Conservation (phyloP, 1,139 yeast genomes). For the Blastobotrys indianensis region DNA sequence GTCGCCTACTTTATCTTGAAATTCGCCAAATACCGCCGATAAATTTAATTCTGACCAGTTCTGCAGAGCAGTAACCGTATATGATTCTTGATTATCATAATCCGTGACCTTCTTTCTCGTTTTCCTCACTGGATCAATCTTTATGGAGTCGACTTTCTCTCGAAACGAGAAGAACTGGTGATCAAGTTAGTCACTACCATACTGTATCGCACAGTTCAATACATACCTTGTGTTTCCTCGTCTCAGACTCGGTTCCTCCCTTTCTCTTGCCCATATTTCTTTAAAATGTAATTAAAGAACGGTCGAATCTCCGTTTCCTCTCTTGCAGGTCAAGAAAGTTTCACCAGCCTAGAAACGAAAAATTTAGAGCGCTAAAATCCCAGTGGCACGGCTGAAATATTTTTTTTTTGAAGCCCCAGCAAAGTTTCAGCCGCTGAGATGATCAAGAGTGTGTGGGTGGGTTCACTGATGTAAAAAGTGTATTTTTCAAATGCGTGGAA, state of each 20-base stretch:
- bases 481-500: too few species aligned
- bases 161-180: conserved; percentile 59
- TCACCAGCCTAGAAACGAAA: conserved; percentile 1
- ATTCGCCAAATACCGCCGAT: conserved; percentile 64
- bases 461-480: too few species aligned
- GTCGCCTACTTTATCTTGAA: conserved; percentile 51
- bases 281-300: too few species aligned
- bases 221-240: conserved; percentile 20
- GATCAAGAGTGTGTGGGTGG: too few species aligned
- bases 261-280: conserved; percentile 20
- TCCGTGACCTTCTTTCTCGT: conserved; percentile 62
- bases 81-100: conserved; percentile 57
- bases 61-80: conserved; percentile 68
- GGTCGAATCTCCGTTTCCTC: too few species aligned
- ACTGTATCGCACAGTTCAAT: not conserved
- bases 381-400: conserved; percentile 2
- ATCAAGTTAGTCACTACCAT: not conserved
- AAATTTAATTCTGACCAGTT: conserved; percentile 88
- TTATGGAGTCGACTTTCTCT: conserved; percentile 76
- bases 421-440: too few species aligned
- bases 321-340: not conserved
- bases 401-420: not conserved
- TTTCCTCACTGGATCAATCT: conserved; percentile 75
- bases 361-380: not conserved
- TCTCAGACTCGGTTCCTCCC: conserved; percentile 22